Evolutionary conservation across 768 basidiomycete species (phyloP), one percentile per base, ranked within the genome.

Genomic region (Lactarius sp.): DNA sequence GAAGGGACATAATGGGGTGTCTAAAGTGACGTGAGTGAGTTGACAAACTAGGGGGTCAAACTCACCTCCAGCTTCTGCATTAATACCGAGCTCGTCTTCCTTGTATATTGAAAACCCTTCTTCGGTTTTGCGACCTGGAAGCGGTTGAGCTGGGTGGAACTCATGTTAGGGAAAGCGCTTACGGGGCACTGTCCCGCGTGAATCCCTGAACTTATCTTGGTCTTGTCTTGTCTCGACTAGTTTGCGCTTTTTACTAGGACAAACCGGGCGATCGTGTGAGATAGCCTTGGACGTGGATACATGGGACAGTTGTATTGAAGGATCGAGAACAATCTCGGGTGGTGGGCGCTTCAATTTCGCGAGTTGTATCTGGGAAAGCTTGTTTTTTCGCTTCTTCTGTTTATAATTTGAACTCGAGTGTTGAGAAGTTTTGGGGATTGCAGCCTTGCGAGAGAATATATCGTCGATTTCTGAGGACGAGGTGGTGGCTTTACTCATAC

Each of bases 1-100:
- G 71, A 94, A 94, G 6, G 92, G 92, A 76, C 92, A 94, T 46
- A 89, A 73, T 3, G 88, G 83, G 0, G 92, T 92, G 73, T 90
- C 92, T 94, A 74, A 37, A 64, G 52, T 52, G 71, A 63, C 39
- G 66, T 56, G 51, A 73, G 55, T 42, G 10, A 31, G 52, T 62
- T 67, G 34, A 62, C 52, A 59, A 66, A 62, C 65, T 56, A 50
- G 18, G 36, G 33, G 46, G 39, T 47, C 53, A 57, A 36, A 69
- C 83, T 75, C 74, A 90, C 92, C 90, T 71, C 92, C 92, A 51
- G 86, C 86, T 61, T 82, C 77, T 61, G 81, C 77, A 47, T 75
- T 75, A 56, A 94, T 85, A 16, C 87, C 86, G 3, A 94, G 82
- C 68, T 94, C 92, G 63, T 86, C 87, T 74, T 91, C 92, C 71